Base-by-base conservation (phyloP, 148 eudicot species). In the Chenopodium formosanum region DNA sequence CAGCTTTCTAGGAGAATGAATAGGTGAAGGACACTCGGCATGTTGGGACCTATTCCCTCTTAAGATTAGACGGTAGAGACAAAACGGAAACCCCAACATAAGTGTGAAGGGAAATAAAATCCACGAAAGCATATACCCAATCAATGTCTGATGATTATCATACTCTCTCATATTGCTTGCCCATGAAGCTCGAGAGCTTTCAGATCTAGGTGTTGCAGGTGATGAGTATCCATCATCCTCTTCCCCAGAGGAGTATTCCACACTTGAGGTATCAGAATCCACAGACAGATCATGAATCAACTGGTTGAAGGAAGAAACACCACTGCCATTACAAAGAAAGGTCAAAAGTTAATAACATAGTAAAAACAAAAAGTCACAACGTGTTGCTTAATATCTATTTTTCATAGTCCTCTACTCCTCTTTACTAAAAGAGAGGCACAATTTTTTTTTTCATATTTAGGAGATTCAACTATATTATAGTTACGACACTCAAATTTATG, bases 241-340 rank as follows among this genome's bases (percentile, higher is more conserved):
- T 44, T 94, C 99, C 46, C 86, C 99, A 64, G 92, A 91, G 37
- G 90, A 87, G 77, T 88, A 84, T 31, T 86, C 93, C 27, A 82
- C 84, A 70, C 92, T 90, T 76, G 97, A 92, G 32, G 90, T 67
- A 88, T 96, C 98, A 74, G 95, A 96, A 83, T 94, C 94, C 79
- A 92, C 88, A 50, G 97, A 88, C 65, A 90, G 89, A 74, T 96
- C 97, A 85, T 96, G 98, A 80, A 96, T 90, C 87, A 96, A 88
- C 83, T 91, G 97, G 79, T 96, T 96, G 89, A 96, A 96, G 77
- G 99, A 96, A 65, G 99, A 96, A 78, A 89, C 99, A 68, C 99
- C 99, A 84, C 99, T 96, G 90, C 73, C 86, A 87, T 78, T 82
- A 76, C 50, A 70, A 83, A 70, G 40, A 70, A 34, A 76, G 11